phyloP scores from a whole-genome alignment of 2,329 filamentous ascomycete species.

The Bimuria novae-zelandiae region DNA sequence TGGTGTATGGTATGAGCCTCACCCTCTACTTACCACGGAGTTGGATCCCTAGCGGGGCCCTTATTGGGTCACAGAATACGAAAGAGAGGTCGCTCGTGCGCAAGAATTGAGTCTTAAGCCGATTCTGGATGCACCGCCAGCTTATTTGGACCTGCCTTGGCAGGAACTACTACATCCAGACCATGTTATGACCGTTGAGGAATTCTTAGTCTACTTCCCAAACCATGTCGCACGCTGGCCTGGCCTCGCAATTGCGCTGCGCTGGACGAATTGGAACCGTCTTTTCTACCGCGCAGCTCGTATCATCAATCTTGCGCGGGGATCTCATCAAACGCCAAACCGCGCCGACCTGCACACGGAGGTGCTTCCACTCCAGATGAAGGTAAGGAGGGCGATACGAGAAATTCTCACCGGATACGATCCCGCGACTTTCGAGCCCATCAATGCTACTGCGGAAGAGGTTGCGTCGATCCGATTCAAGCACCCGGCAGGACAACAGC shows the following conservation, averaged over 20 bases:
- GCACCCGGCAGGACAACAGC: neutral
- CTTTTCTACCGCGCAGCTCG: slow-evolving; percentile 17
- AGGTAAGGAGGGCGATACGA: slow-evolving; percentile 16
- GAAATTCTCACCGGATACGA: slow-evolving; percentile 11
- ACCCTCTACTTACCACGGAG: neutral
- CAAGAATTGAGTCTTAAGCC: slow-evolving; percentile 7
- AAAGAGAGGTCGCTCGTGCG: slow-evolving; percentile 8
- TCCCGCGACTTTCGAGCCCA: neutral
- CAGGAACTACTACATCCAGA: slow-evolving; percentile 10
- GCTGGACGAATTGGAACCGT: slow-evolving; percentile 13
- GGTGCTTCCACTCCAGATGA: slow-evolving; percentile 17
- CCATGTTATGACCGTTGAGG: slow-evolving; percentile 20
- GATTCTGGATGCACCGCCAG: slow-evolving; percentile 15
- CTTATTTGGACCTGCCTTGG: slow-evolving; percentile 14
- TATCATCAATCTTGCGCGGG: slow-evolving; percentile 19
- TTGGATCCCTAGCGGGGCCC: neutral
- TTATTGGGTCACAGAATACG: neutral
- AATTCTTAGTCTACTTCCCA: slow-evolving; percentile 27
- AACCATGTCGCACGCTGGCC: slow-evolving; percentile 26
- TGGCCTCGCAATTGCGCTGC: slow-evolving; percentile 16
- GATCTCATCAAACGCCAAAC: neutral
- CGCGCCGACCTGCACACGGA: slow-evolving; percentile 5
- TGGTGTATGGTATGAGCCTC: neutral
- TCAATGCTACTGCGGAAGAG: neutral
- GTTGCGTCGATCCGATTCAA: neutral